phyloP scores from a whole-genome alignment of 768 basidiomycete genomes.

The Omphalotus guepiniiformis region DNA sequence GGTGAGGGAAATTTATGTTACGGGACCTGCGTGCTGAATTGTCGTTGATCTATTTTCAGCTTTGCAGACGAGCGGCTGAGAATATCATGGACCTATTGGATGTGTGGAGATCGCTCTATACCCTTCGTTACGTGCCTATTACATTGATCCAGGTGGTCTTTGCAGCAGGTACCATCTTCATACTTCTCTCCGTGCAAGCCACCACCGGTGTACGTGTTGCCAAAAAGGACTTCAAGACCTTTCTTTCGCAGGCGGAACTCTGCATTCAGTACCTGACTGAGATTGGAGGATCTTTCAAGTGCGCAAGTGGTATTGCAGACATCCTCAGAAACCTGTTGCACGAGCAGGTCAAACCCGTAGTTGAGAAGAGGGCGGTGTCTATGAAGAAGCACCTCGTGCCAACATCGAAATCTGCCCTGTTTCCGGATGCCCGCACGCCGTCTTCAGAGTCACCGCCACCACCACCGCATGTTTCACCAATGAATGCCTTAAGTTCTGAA shows the following conservation, averaged over 20 bases:
- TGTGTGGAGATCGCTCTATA: constrained; percentile 29
- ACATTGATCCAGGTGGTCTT: constrained; percentile 32
- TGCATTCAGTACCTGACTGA: constrained; percentile 27
- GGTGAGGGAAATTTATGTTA: constrained; percentile 12
- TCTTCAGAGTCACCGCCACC: not conserved
- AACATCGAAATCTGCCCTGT: not conserved
- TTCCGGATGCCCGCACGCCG: not conserved
- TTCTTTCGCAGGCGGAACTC: constrained; percentile 22
- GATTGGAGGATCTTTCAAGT: constrained; percentile 28
- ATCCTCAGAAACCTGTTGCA: constrained; percentile 19
- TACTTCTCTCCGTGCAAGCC: constrained; percentile 31
- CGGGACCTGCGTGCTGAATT: not conserved
- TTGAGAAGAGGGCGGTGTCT: constrained; percentile 1
- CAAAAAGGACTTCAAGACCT: constrained; percentile 21
- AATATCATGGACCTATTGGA: constrained; percentile 29
- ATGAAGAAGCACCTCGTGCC: not conserved
- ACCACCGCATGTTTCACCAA: not conserved
- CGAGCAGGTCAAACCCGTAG: constrained; percentile 13
- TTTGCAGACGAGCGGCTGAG: constrained; percentile 30
- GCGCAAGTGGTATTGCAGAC: constrained; percentile 21
- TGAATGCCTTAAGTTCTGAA: not conserved
- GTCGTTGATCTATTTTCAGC: constrained; percentile 13
- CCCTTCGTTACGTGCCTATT: constrained; percentile 33
- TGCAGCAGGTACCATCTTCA: constrained; percentile 34
- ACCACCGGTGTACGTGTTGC: constrained; percentile 21